phyloP scores from a whole-genome alignment of 1,284 basidiomycete genomes.

The Malassezia vespertilionis region DNA sequence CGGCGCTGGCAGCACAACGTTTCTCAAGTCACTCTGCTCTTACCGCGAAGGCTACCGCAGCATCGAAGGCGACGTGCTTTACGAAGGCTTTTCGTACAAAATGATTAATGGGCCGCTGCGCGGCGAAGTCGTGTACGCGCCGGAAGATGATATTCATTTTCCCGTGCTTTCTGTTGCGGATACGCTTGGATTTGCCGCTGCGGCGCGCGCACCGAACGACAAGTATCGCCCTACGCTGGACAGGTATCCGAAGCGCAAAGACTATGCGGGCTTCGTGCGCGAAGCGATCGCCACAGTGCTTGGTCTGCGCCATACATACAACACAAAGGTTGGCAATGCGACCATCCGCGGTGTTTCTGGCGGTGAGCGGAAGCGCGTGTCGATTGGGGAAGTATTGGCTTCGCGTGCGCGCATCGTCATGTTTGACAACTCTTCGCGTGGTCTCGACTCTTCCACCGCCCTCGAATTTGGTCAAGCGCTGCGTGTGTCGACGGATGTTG shows the following conservation, averaged over 20 bases:
- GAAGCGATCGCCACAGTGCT: slow-evolving; percentile 35
- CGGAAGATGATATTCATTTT: slow-evolving; percentile 33
- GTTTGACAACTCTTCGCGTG: slow-evolving; percentile 38
- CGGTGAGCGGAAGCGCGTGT: slow-evolving; percentile 48
- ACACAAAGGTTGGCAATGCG: slow-evolving; percentile 47
- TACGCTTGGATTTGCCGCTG: slow-evolving; percentile 34
- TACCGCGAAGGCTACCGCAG: slow-evolving; percentile 36
- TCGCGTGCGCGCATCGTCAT: slow-evolving; percentile 29
- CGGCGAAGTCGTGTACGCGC: slow-evolving; percentile 30
- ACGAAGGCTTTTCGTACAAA: slow-evolving; percentile 31
- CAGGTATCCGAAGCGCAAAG: slow-evolving; percentile 14
- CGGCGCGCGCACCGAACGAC: slow-evolving; percentile 30
- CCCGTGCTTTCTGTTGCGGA: slow-evolving; percentile 28
- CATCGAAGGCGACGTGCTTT: slow-evolving; percentile 27
- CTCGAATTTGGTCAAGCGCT: slow-evolving; percentile 36
- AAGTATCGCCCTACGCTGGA: slow-evolving; percentile 19
- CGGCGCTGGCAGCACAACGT: slow-evolving; percentile 34
- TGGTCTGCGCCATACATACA: slow-evolving; percentile 35
- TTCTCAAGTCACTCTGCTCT: slow-evolving; percentile 36
- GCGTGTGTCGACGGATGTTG: slow-evolving; percentile 29
- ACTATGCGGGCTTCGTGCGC: slow-evolving; percentile 22
- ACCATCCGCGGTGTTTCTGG: slow-evolving; percentile 47
- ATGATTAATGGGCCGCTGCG: slow-evolving; percentile 27
- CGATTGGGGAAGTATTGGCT: slow-evolving; percentile 47
- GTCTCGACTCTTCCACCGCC: slow-evolving; percentile 36